Conservation (phyloP, 192 early-diverging fungal genomes). For the Rhizophagus prolifer region DNA sequence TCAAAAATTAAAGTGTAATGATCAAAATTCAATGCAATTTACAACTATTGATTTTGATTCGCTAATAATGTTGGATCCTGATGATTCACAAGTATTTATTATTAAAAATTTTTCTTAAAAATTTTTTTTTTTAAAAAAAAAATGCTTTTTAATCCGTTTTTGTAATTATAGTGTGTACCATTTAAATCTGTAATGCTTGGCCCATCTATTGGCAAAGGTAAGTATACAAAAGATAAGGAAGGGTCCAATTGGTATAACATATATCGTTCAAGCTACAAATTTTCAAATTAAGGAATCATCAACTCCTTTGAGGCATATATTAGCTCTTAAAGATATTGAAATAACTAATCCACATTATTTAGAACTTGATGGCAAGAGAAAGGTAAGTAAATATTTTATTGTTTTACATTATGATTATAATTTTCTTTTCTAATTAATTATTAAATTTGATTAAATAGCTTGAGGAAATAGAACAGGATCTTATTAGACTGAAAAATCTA, state of each 20-base stretch:
- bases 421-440: not conserved
- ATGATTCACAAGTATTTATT: constrained; percentile 37
- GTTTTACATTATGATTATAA: not conserved
- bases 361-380: constrained; percentile 53
- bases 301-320: constrained; percentile 34
- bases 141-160: not conserved
- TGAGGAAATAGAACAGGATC: constrained; percentile 58
- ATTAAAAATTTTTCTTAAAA: not conserved
- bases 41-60: constrained; percentile 40
- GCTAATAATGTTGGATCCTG: constrained; percentile 38
- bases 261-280: constrained; percentile 40
- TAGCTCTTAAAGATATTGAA: constrained; percentile 44
- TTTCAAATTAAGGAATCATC: constrained; percentile 37
- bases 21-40: constrained; percentile 26
- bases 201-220: constrained; percentile 36
- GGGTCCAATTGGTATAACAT: constrained; percentile 40
- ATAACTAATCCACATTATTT: constrained; percentile 47
- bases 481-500: constrained; percentile 57
- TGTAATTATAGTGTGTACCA: constrained; percentile 7
- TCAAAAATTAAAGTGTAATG: constrained; percentile 24
- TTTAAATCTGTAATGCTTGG: constrained; percentile 38
- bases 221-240: too few species aligned
- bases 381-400: constrained; percentile 9
- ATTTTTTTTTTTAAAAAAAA: not conserved
- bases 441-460: too few species aligned